phyloP scores from a whole-genome alignment of 805 yeast species.

The Sporopachydermia lactativora region DNA sequence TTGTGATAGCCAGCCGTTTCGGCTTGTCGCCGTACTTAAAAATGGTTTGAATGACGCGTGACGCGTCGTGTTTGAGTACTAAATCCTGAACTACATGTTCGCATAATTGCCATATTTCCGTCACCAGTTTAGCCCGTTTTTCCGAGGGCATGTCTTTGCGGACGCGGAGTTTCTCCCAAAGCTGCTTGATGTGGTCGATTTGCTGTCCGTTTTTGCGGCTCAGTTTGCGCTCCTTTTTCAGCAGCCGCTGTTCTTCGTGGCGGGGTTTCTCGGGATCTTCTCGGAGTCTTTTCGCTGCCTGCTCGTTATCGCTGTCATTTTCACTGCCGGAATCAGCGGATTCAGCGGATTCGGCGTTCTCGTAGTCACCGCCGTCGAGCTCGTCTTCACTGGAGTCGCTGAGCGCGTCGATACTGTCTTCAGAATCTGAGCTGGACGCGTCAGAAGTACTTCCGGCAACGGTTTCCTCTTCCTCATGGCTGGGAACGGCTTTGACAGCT shows the following conservation, averaged over 20 bases:
- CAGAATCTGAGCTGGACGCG: too few relatives aligned
- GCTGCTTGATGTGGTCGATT: slow-evolving; percentile 67
- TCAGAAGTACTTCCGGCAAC: too few relatives aligned
- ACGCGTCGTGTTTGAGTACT: slow-evolving; percentile 91
- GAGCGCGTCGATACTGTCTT: slow-evolving; percentile 9
- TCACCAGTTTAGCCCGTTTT: slow-evolving; percentile 60
- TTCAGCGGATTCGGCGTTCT: slow-evolving; percentile 17
- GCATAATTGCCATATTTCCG: slow-evolving; percentile 75
- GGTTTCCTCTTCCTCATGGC: too few relatives aligned
- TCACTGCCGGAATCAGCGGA: slow-evolving; percentile 19
- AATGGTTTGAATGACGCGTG: slow-evolving; percentile 89
- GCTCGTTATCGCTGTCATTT: slow-evolving; percentile 19
- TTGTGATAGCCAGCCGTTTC: slow-evolving; percentile 57
- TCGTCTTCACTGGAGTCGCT: slow-evolving; percentile 17
- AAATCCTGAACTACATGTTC: slow-evolving; percentile 68
- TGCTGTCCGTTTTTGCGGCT: slow-evolving; percentile 78
- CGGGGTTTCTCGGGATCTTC: slow-evolving; percentile 44
- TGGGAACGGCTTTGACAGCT: too few relatives aligned
- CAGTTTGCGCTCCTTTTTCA: slow-evolving; percentile 70
- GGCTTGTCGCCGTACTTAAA: slow-evolving; percentile 75
- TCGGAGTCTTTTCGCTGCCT: slow-evolving; percentile 19
- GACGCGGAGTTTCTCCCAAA: slow-evolving; percentile 89
- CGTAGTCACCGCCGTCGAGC: slow-evolving; percentile 15
- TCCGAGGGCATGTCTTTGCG: slow-evolving; percentile 69
- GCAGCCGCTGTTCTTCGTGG: slow-evolving; percentile 71